A percentile compares a stretch with the other conserved stretches of the same genome.
phyloP scores from a whole-genome alignment of 176 grass and related monocot genomes.

The Oropetium thomaeum region DNA sequence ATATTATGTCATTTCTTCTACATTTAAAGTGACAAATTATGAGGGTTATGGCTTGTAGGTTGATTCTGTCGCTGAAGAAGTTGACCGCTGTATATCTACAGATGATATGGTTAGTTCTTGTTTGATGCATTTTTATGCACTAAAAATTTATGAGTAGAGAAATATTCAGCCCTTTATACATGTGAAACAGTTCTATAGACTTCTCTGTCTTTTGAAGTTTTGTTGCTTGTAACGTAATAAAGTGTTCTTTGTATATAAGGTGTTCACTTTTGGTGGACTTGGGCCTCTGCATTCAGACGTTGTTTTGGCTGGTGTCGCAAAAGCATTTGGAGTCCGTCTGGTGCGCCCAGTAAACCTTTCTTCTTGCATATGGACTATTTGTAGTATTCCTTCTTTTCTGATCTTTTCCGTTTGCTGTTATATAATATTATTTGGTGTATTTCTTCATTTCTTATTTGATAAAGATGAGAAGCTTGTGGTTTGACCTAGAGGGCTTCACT shows the following conservation, averaged over 20 bases:
- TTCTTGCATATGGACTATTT: constrained; percentile 4
- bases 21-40: constrained; percentile 22
- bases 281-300: constrained; percentile 93
- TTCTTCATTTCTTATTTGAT: constrained; percentile 19
- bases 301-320: constrained; percentile 82
- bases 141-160: too few relatives aligned
- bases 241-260: constrained; percentile 47
- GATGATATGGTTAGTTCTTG: constrained; percentile 86
- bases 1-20: neutral
- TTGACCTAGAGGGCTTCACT: constrained; percentile 12
- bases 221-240: constrained; percentile 15
- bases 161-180: too few relatives aligned
- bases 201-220: constrained; percentile 22
- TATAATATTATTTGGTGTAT: neutral
- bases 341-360: constrained; percentile 35
- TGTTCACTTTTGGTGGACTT: constrained; percentile 91
- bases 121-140: too few relatives aligned
- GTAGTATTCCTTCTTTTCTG: constrained; percentile 1
- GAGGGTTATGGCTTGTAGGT: constrained; percentile 51
- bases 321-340: constrained; percentile 99
- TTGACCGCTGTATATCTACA: constrained; percentile 66
- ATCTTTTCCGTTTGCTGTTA: neutral
- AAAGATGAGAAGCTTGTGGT: constrained; percentile 17
- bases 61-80: constrained; percentile 92
- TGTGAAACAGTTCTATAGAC: too few relatives aligned